Evolutionary conservation across 164 flowering plant genomes (phyloP).

Genomic region (Echeveria elegans): DNA sequence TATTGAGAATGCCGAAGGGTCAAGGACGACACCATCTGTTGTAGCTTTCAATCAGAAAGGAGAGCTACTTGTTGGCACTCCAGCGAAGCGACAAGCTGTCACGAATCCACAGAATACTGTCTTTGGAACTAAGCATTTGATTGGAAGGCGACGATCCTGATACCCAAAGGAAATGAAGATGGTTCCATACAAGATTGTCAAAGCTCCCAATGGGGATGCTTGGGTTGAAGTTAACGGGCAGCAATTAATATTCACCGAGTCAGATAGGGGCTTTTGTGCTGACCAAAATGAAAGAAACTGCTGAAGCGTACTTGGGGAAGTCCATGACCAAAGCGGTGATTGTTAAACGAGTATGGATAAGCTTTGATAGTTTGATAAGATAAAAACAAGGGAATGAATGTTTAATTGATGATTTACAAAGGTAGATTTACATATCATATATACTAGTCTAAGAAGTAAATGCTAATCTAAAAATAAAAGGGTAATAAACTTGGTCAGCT

Average conservation of each 20-base stretch:
- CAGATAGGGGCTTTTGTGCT: constrained; percentile 32
- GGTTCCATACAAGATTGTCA: constrained; percentile 32
- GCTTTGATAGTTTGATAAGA: no score
- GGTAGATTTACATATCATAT: no score
- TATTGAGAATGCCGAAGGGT: constrained; percentile 32
- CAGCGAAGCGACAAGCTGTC: constrained; percentile 31
- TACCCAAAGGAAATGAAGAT: constrained; percentile 31
- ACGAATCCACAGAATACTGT: constrained; percentile 30
- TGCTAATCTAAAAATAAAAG: no score
- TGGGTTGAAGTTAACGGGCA: constrained; percentile 34
- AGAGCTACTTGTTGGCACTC: constrained; percentile 26
- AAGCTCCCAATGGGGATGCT: constrained; percentile 32
- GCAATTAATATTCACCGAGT: constrained; percentile 30
- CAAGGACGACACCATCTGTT: constrained; percentile 30
- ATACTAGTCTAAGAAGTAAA: no score
- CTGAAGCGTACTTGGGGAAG: constrained; percentile 29
- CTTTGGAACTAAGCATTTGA: constrained; percentile 29
- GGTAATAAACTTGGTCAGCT: no score
- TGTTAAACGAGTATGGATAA: no score
- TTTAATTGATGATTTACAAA: no score
- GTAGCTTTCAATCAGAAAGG: constrained; percentile 27
- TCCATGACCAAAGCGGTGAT: constrained; percentile 30
- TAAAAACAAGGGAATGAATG: no score
- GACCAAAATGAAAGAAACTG: constrained; percentile 30
- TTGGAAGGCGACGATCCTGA: constrained; percentile 30